Conservation (phyloP, 208 protist species). For the Tritrichomonas musculus region DNA sequence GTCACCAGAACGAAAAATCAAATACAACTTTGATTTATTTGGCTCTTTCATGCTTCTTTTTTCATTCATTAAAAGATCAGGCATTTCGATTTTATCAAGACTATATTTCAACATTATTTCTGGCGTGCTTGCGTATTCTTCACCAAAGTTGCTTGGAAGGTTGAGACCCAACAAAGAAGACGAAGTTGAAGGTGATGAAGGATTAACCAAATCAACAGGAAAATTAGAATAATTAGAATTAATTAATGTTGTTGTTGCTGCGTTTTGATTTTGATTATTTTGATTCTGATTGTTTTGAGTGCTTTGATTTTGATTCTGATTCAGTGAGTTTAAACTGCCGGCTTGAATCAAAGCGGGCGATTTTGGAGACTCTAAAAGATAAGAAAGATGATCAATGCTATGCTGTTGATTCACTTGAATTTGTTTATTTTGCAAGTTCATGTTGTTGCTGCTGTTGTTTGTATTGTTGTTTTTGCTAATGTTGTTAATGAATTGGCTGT, state of each 20-base stretch:
- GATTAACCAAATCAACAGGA: not conserved
- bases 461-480: not conserved
- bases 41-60: not conserved
- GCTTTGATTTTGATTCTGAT: too few relatives aligned
- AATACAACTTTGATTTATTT: not conserved
- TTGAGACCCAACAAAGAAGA: too few relatives aligned
- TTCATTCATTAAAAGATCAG: not conserved
- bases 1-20: not conserved
- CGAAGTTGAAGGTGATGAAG: too few relatives aligned
- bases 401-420: not conserved
- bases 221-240: too few relatives aligned
- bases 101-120: not conserved
- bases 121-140: not conserved
- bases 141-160: too few relatives aligned
- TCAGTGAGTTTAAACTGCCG: not conserved
- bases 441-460: not conserved
- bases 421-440: not conserved
- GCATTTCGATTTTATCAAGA: not conserved
- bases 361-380: not conserved
- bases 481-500: too few relatives aligned
- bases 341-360: not conserved
- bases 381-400: not conserved
- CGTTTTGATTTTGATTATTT: too few relatives aligned
- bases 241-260: not conserved
- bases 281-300: not conserved